Evolutionary conservation across 2,329 filamentous ascomycete species (phyloP).

Genomic region (Penicillium sp.): DNA sequence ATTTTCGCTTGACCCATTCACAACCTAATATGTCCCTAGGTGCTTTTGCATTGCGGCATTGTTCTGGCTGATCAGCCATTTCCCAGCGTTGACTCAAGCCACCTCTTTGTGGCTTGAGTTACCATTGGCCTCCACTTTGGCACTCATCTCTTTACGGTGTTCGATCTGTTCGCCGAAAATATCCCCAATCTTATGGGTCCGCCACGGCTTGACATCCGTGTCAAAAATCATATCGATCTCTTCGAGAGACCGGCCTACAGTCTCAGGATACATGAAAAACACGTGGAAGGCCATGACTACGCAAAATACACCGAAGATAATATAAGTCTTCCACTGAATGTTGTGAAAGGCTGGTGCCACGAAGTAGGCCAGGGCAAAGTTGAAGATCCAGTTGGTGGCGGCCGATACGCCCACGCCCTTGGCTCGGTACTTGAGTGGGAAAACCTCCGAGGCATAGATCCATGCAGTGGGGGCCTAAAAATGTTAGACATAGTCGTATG

Average conservation of each 20-base stretch:
- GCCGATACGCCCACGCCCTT: slow-evolving; percentile 64
- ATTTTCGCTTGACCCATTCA: not conserved
- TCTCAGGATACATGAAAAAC: slow-evolving; percentile 66
- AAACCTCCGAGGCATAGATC: slow-evolving; percentile 64
- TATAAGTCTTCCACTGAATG: slow-evolving; percentile 64
- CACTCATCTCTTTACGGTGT: slow-evolving; percentile 15
- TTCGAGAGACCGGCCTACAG: slow-evolving; percentile 68
- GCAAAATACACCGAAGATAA: slow-evolving; percentile 75
- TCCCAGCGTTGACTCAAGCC: slow-evolving; percentile 6
- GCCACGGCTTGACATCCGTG: slow-evolving; percentile 33
- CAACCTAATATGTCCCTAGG: not conserved
- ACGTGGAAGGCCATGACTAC: slow-evolving; percentile 67
- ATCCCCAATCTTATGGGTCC: slow-evolving; percentile 24
- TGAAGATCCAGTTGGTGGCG: slow-evolving; percentile 63
- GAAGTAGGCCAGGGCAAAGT: slow-evolving; percentile 56
- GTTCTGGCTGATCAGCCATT: not conserved
- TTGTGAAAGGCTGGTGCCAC: slow-evolving; percentile 59
- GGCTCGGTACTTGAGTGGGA: slow-evolving; percentile 62
- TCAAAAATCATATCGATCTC: slow-evolving; percentile 72
- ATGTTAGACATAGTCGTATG: not conserved
- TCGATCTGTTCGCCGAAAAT: slow-evolving; percentile 28
- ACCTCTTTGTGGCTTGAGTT: slow-evolving; percentile 21
- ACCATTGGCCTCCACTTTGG: not conserved
- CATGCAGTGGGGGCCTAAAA: slow-evolving; percentile 55
- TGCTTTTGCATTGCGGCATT: not conserved